phyloP scores from a whole-genome alignment of 164 flowering plant genomes.

The Dillenia turbinata region DNA sequence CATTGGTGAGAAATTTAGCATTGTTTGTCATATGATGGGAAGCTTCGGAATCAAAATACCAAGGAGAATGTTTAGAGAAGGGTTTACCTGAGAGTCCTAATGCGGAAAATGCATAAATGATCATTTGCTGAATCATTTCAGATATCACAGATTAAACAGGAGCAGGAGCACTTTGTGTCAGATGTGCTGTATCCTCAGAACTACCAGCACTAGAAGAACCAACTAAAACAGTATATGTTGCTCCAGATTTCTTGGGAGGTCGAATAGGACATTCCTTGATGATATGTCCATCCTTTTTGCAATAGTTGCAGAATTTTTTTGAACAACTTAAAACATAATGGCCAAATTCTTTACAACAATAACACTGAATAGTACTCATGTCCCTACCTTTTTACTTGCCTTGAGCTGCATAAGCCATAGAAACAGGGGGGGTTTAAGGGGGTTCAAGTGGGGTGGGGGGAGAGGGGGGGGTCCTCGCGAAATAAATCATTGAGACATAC shows the following conservation, averaged over 20 bases:
- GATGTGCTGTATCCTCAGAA: background rate
- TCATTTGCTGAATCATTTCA: constrained; percentile 8
- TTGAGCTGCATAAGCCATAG: constrained; percentile 4
- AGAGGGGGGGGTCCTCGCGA: background rate
- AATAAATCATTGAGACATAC: no score
- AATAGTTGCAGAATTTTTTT: constrained; percentile 5
- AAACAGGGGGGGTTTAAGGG: background rate
- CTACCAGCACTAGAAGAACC: background rate
- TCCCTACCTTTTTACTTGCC: background rate
- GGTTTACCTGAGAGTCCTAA: constrained; percentile 9
- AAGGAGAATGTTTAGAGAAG: background rate
- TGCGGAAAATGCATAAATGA: constrained; percentile 5
- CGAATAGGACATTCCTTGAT: constrained; percentile 1
- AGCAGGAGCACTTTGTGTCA: background rate
- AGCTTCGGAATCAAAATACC: constrained; percentile 10
- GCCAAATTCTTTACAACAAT: background rate
- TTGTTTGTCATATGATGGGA: constrained; percentile 5
- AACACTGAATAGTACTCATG: background rate
- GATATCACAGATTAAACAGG: background rate
- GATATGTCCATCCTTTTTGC: constrained; percentile 1
- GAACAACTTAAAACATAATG: background rate
- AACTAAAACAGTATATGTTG: background rate
- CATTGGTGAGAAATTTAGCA: background rate
- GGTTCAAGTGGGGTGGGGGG: background rate
- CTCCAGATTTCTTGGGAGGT: background rate